phyloP scores from a whole-genome alignment of 1,284 basidiomycete genomes.

The Moesziomyces antarcticus region DNA sequence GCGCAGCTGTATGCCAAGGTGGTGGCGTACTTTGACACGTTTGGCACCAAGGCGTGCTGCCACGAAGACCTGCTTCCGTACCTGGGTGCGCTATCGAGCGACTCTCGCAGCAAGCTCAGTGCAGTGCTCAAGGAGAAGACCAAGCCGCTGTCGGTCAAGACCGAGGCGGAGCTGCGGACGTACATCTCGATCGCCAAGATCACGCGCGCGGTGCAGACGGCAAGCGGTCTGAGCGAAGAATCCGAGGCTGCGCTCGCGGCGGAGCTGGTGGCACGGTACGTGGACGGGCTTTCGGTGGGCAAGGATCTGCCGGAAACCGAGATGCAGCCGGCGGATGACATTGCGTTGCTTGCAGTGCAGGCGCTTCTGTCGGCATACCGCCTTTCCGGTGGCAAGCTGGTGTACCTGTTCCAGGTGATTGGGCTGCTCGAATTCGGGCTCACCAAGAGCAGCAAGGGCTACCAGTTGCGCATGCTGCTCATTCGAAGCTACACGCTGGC shows the following conservation, averaged over 20 bases:
- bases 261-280: slow-evolving; percentile 69
- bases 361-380: slow-evolving; percentile 73
- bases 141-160: slow-evolving; percentile 14
- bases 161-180: slow-evolving; percentile 24
- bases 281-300: slow-evolving; percentile 75
- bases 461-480: slow-evolving; percentile 53
- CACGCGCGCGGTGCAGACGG: slow-evolving; percentile 23
- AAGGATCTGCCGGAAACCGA: slow-evolving; percentile 78
- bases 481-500: slow-evolving; percentile 41
- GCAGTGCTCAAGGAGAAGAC: slow-evolving; percentile 3
- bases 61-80: slow-evolving; percentile 84
- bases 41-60: slow-evolving; percentile 84
- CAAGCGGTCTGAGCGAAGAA: slow-evolving; percentile 7
- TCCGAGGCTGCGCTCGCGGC: slow-evolving; percentile 14
- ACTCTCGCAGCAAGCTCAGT: slow-evolving; percentile 61
- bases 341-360: slow-evolving; percentile 79
- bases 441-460: slow-evolving; percentile 48
- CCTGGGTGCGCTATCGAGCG: slow-evolving; percentile 70
- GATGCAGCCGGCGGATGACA: slow-evolving; percentile 86
- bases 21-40: slow-evolving; percentile 75
- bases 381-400: slow-evolving; percentile 15
- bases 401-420: slow-evolving; percentile 21
- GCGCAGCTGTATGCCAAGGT: slow-evolving; percentile 11
- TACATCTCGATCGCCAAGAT: slow-evolving; percentile 50
- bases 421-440: slow-evolving; percentile 43